Percentiles rank a stretch among this genome's conserved stretches.
Evolutionary conservation across 1,284 basidiomycete species (phyloP).

Genomic region (Sanghuangporus sanghuang): DNA sequence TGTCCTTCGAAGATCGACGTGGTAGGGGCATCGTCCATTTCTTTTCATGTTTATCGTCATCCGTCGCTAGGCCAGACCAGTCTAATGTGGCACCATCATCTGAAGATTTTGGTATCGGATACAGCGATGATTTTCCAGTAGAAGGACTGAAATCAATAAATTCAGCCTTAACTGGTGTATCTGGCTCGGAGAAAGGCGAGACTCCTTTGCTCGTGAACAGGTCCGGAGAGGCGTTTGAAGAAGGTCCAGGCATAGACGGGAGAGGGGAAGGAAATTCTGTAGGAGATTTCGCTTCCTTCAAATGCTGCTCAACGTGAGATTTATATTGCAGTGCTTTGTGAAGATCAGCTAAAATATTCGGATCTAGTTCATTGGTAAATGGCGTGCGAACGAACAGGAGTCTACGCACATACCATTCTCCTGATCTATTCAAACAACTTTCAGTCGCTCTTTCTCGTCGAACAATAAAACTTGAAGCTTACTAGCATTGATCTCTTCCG

Average conservation of each 20-base stretch:
- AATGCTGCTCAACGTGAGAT: conserved; percentile 15
- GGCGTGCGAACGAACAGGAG: not conserved
- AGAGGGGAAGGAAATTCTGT: conserved; percentile 30
- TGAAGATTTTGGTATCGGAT: conserved; percentile 58
- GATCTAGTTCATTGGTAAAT: conserved; percentile 10
- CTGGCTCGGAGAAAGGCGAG: conserved; percentile 14
- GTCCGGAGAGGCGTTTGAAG: conserved; percentile 28
- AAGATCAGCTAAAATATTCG: conserved; percentile 18
- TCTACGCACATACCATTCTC: conserved; percentile 21
- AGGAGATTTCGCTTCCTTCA: conserved; percentile 22
- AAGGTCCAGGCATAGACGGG: conserved; percentile 17
- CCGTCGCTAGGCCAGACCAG: conserved; percentile 48
- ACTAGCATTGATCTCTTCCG: conserved; percentile 6
- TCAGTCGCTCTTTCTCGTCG: not conserved
- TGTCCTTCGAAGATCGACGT: conserved; percentile 58
- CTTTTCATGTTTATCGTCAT: conserved; percentile 52
- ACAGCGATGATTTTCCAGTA: conserved; percentile 36
- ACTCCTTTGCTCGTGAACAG: conserved; percentile 26
- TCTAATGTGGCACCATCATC: conserved; percentile 66
- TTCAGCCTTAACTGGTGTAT: conserved; percentile 33
- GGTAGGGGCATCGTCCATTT: conserved; percentile 56
- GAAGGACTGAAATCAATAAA: conserved; percentile 66
- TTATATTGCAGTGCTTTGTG: conserved; percentile 17
- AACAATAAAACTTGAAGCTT: not conserved
- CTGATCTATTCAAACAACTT: not conserved